Evolutionary conservation across 805 yeast species (phyloP), one percentile per base, ranked within the genome.

Genomic region (Wickerhamiella alocasiicola): DNA sequence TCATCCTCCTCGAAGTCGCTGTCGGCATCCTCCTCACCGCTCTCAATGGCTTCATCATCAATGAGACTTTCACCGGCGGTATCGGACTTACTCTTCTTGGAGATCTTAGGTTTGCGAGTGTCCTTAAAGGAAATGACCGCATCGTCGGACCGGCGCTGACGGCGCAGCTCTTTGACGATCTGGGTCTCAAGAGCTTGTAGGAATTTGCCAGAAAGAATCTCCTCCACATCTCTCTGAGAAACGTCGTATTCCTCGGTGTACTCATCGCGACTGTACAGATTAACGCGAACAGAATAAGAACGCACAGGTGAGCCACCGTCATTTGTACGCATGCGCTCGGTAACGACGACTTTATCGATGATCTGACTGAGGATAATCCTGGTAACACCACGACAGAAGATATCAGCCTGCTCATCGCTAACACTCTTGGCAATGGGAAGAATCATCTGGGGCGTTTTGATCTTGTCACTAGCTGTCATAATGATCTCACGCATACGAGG

Each of bases 401-500:
- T 74, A 54, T 85, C 95, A 2, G 97, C 97, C 59, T 78, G 76
- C 19, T 72, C 81, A 60, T 88, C 95, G 35, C 71, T 68, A 41
- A 93, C 91, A 54, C 81, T 93, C 26, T 69, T 64, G 55, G 74
- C 66, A 35, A 91, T 70, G 20, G 98, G 98, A 52, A 91, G 67
- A 3, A 91, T 76, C 98, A 91, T 91, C 66, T 91, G 97, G 33
- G 99, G 99, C n/a, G 99, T 91, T 67, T 84, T 83, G 56, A 91
- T 91, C 36, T 81, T 65, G 17, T 95, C 76, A 45, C 95, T 83
- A 16, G 99, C 99, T 9, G 99, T 93, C 99, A 91, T 91, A 60
- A 91, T 85, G 62, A 91, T 91, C 72, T 91, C 99, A 75, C 99
- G 81, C 83, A 91, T 78, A 75, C 99, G 95, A 31, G 99, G 99